Evolutionary conservation across 441 rosid genomes (phyloP).

Genomic region (Gossypium lobatum): DNA sequence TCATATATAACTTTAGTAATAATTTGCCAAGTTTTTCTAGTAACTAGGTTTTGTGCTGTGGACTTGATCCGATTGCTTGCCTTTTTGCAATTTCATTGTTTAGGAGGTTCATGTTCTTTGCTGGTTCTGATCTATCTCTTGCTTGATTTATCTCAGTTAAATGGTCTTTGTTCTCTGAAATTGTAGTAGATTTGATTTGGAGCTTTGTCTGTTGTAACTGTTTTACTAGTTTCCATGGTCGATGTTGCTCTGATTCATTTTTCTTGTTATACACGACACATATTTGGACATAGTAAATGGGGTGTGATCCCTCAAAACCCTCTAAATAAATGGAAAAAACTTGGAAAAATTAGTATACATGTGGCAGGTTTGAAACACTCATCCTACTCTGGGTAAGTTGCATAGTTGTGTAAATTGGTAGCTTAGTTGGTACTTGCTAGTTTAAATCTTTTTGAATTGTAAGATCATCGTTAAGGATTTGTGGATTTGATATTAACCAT

Average conservation of each 20-base stretch:
- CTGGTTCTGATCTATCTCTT: constrained; percentile 20
- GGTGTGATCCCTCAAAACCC: too few relatives aligned
- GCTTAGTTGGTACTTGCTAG: background rate
- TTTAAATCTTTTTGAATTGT: background rate
- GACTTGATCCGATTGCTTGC: background rate
- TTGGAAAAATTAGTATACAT: background rate
- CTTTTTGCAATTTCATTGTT: background rate
- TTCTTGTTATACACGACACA: background rate
- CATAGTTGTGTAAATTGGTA: background rate
- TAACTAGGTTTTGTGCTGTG: background rate
- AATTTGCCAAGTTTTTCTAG: background rate
- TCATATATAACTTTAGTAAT: background rate
- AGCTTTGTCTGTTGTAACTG: background rate
- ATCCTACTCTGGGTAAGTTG: background rate
- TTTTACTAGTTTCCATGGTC: background rate
- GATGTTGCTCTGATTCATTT: background rate
- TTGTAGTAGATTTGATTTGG: background rate
- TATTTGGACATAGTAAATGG: background rate
- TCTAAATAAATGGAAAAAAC: too few relatives aligned
- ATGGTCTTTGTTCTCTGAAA: background rate
- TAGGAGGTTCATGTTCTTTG: constrained; percentile 8
- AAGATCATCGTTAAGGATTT: background rate
- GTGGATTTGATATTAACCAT: background rate
- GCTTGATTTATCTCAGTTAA: background rate
- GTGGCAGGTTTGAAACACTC: background rate